phyloP scores from a whole-genome alignment of 169 alveolate genomes.

The Neospora caninum region DNA sequence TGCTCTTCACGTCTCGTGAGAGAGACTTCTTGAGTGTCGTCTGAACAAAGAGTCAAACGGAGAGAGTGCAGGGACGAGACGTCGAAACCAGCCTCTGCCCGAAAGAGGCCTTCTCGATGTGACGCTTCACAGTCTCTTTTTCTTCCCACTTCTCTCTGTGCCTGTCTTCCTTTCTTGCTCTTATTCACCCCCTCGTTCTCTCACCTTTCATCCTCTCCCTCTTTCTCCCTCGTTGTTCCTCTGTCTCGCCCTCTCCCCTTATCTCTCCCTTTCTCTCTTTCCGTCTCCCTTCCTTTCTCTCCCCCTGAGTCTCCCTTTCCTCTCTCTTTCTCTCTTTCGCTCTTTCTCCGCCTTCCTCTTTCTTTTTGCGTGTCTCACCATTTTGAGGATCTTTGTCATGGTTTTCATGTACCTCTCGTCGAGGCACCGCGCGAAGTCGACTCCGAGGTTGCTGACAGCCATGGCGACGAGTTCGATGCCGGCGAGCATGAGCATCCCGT shows the following conservation, averaged over 20 bases:
- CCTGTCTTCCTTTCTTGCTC: too few relatives aligned
- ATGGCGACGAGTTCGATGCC: conserved; percentile 6
- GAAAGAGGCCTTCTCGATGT: too few relatives aligned
- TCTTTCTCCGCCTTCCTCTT: background rate
- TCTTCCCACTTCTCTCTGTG: background rate
- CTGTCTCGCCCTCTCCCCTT: too few relatives aligned
- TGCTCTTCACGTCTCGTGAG: conserved; percentile 19
- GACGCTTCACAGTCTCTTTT: too few relatives aligned
- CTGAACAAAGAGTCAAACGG: background rate
- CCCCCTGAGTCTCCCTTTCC: too few relatives aligned
- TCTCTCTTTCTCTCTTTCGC: too few relatives aligned
- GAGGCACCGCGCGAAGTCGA: conserved; percentile 12
- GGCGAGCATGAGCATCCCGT: background rate
- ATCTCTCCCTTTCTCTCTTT: too few relatives aligned
- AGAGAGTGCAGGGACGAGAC: background rate
- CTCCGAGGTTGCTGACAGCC: conserved; percentile 14
- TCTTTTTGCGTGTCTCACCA: background rate
- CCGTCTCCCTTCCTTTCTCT: background rate
- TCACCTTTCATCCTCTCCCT: too few relatives aligned
- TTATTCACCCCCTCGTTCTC: too few relatives aligned
- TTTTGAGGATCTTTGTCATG: background rate
- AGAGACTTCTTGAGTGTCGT: conserved; percentile 46
- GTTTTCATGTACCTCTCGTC: background rate
- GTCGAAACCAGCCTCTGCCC: too few relatives aligned
- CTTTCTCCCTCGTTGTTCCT: too few relatives aligned